Evolutionary conservation across 139 green algal species (phyloP).

Genomic region (Trebouxia sp.): DNA sequence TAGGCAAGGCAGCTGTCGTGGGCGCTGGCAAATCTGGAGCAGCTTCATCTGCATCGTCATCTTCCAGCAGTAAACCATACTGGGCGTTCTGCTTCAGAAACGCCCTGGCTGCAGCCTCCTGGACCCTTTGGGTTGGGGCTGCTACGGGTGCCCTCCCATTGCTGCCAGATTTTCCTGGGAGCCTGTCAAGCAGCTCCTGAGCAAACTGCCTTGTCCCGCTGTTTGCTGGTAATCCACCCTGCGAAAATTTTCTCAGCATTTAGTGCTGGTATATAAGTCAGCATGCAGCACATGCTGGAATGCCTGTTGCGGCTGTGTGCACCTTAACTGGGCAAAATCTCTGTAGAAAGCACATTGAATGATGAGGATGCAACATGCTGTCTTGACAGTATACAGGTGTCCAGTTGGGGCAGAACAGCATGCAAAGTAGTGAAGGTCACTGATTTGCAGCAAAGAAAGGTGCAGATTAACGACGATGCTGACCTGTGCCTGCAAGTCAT

Average conservation of each 20-base stretch:
- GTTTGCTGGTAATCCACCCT: neutral
- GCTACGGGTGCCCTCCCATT: neutral
- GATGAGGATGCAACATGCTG: no score
- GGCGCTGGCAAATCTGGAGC: slow-evolving; percentile 13
- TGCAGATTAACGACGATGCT: no score
- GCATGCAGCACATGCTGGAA: no score
- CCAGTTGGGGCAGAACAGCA: no score
- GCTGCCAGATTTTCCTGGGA: slow-evolving; percentile 2
- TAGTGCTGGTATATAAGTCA: no score
- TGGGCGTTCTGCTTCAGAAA: slow-evolving; percentile 39
- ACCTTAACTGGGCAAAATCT: no score
- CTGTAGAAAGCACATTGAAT: no score
- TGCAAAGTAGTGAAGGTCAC: no score
- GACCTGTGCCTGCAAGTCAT: slow-evolving; percentile 31
- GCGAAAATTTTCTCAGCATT: neutral
- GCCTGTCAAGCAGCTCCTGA: neutral
- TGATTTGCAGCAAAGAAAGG: neutral
- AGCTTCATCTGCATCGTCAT: slow-evolving; percentile 47
- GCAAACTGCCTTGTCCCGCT: neutral
- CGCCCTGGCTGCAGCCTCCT: slow-evolving; percentile 40
- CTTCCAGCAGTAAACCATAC: slow-evolving; percentile 52
- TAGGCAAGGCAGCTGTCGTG: slow-evolving; percentile 24
- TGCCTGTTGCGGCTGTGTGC: no score
- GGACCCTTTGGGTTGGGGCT: slow-evolving; percentile 34
- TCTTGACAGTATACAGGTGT: no score